Base-by-base conservation (phyloP, 306 rosid genomes). In the Quercus dentata region DNA sequence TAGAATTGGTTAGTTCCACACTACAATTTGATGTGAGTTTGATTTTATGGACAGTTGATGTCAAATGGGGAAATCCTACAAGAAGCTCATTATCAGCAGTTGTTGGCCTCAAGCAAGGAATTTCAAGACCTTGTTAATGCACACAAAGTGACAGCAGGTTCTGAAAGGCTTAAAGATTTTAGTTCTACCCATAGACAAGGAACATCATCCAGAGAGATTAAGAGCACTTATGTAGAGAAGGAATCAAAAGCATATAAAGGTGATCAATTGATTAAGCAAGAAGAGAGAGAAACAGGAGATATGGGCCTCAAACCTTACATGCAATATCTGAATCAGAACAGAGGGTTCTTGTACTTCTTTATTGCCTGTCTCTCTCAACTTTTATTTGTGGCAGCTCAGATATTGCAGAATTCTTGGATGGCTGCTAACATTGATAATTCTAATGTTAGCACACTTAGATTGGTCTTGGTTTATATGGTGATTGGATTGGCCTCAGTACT, bases 111-210 rank as follows among this genome's bases (percentile, higher is more conserved):
- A 65, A 76, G 86, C 80, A 51, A 70, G 56, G 90, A 87, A 71
- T 87, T 90, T 82, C 86, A 82, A 27, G 85, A 90, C 73, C 91
- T 90, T 54, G 91, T 90, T 64, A 84, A 82, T 82, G 88, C 90
- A 73, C 87, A 87, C 79, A 86, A 82, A 59, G 84, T 80, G 55
- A 82, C 88, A 20, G 71, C 83, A 41, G 81, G 87, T 71, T 82
- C 85, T 23, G 61, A 78, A 13, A 79, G 63, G 62, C 80, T 58
- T 33, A 70, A 5, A 13, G 63, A 76, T 58, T 54, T 61, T 51
- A 21, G 73, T 54, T 74, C 59, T 73, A 10, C 77, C 2, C 23
- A 11, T 9, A 76, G 56, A 59, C 20, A 30, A 10, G 61, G 74
- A 55, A 58, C 28, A 13, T 76, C 80, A 41, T 9, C 17, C 0